Conservation (phyloP, 2,329 filamentous ascomycete genomes). For the Diaporthe sp. region DNA sequence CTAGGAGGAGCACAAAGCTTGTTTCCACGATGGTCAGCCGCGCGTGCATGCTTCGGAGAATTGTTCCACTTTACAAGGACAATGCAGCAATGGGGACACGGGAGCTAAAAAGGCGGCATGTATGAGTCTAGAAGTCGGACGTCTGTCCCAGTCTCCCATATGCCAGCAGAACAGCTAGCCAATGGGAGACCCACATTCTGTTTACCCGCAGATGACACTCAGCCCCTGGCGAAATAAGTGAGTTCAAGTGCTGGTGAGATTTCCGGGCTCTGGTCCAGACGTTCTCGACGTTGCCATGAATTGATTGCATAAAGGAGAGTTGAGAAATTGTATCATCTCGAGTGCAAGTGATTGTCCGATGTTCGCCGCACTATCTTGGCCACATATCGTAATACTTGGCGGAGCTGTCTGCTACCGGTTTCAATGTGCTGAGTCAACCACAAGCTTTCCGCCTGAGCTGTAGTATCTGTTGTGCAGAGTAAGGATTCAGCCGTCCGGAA, state of each 20-base stretch:
- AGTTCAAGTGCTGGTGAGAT: background rate
- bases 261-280: background rate
- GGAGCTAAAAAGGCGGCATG: background rate
- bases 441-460: background rate
- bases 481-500: background rate
- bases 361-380: slow-evolving; percentile 1
- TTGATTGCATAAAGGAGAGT: background rate
- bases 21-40: slow-evolving; percentile 15
- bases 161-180: background rate
- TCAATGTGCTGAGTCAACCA: slow-evolving; percentile 15
- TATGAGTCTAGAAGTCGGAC: background rate
- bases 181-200: background rate
- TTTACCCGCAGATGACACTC: background rate
- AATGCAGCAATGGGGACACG: background rate
- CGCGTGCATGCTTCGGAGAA: slow-evolving; percentile 12
- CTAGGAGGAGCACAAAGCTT: background rate
- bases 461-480: background rate
- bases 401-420: slow-evolving; percentile 14
- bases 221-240: background rate
- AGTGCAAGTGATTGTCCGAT: slow-evolving; percentile 15
- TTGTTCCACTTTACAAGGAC: background rate
- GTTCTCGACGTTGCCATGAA: background rate
- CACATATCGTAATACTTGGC: background rate
- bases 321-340: background rate
- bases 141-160: background rate